Evolutionary conservation across 2,329 filamentous ascomycete species (phyloP), one percentile per base, ranked within the genome.

Genomic region (Colletotrichum sp.): DNA sequence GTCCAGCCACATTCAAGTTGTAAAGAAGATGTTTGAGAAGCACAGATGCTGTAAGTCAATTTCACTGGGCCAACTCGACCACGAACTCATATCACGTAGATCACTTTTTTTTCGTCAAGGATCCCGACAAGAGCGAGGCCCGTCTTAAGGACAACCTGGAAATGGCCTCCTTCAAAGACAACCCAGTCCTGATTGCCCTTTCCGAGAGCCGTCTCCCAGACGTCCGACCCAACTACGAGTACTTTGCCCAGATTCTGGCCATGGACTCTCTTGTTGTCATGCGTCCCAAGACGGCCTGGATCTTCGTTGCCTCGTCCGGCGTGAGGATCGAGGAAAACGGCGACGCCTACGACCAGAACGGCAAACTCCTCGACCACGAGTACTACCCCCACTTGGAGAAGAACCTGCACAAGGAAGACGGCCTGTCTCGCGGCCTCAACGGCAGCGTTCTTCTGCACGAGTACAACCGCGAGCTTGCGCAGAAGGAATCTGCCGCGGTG

Each of bases 1-100:
- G 7, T 94, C 92, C 4, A 94, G 92, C 80, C 92, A 94, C 80
- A 94, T 94, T 80, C 92, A 94, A 81, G 92, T 94, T 16, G 85
- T 94, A 71, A 94, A 94, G 85, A 91, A 90, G 67, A 93, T 93
- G 81, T 91, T 94, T 78, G 87, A 89, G 71, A 89, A 90, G 70
- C 86, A 93, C 77, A 88, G 90, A 58, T 91, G 90, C 81, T 93
- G 92, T 93, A 85, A 89, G 91, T 87, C 30, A 12, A 3, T 16
- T 9, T 6, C 6, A 4, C 28, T 30, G 22, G 8, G 7, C 39
- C 6, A 28, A 8, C 16, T 30, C 5, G 2, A 9, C 13, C 32
- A 48, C 43, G 77, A 69, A 71, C 76, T 74, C 65, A 70, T 52
- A 34, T 16, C 2, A 3, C 12, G 18, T 70, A 91, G 90, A 91